Evolutionary conservation across 805 yeast species (phyloP), one percentile per base, ranked within the genome.

Genomic region (Teunomyces funiuensis): DNA sequence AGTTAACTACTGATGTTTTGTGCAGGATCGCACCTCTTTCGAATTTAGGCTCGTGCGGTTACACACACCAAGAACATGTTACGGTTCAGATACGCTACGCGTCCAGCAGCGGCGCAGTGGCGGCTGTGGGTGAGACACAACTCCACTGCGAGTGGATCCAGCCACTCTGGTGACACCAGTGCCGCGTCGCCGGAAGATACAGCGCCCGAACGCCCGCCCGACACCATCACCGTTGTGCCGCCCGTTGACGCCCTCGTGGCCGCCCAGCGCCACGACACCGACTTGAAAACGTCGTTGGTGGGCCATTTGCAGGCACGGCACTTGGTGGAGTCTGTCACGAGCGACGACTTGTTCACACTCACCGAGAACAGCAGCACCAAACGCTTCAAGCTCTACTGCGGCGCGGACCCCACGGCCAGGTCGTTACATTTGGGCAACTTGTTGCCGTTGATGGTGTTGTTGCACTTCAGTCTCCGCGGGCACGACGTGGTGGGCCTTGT

Each of bases 401-500:
- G 99, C 8, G 97, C 97, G 0, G 99, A 93, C 57, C 99, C 99
- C 1, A 83, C 96, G 0, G 98, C 98, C 1, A 69, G 58, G 36
- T 89, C 97, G 0, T 68, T 93, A 11, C 99, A 93, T 64, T 64
- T 93, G 50, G 99, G 99, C 2, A 93, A 93, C 54, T 65, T 93
- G 39, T 69, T 93, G 23, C 99, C 99, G 0, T 63, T 93, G 48
- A 79, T 93, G 83, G 79, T 88, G 1, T 65, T 91, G 33, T 66
- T 93, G 33, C 97, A 93, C 61, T 89, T 89, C 61, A 80, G 80
- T 47, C 63, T 89, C 23, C 69, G 93, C 25, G 99, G 99, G 2
- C 96, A 89, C 58, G 76, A 78, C 45, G 79, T 88, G n/a, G 79
- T 83, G 5, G 88, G 91, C 0, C 61, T 91, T 5, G 89, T 93